phyloP scores from a whole-genome alignment of 2,329 filamentous ascomycete species.

The Fusarium nelsonii region DNA sequence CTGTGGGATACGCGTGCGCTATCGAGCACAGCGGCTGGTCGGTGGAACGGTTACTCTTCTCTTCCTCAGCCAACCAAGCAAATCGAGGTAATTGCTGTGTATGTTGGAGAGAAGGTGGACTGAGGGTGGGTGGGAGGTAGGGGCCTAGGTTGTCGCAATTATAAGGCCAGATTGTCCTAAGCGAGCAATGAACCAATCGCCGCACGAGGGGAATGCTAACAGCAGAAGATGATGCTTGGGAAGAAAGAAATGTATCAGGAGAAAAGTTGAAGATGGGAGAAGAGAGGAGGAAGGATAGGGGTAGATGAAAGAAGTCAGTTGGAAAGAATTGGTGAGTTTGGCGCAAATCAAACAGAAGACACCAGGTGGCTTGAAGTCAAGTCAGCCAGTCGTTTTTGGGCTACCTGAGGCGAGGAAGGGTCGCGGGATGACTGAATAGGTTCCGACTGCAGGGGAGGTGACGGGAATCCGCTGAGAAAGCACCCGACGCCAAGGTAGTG shows the following conservation, averaged over 20 bases:
- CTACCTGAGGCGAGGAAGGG: slow-evolving; percentile 48
- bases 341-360: slow-evolving; percentile 49
- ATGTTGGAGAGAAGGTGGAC: slow-evolving; percentile 10
- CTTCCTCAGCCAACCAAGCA: slow-evolving; percentile 10
- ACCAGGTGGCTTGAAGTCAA: slow-evolving; percentile 52
- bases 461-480: slow-evolving; percentile 41
- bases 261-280: slow-evolving; percentile 28
- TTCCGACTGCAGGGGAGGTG: slow-evolving; percentile 47
- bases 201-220: slow-evolving; percentile 33
- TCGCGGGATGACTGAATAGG: slow-evolving; percentile 44
- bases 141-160: slow-evolving; percentile 43
- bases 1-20: slow-evolving; percentile 12
- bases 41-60: slow-evolving; percentile 16
- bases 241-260: slow-evolving; percentile 1
- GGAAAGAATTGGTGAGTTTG: slow-evolving; percentile 39
- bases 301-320: slow-evolving; percentile 28
- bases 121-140: slow-evolving; percentile 30
- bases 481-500: slow-evolving; percentile 34
- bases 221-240: slow-evolving; percentile 9
- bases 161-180: slow-evolving; percentile 53
- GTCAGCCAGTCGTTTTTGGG: slow-evolving; percentile 47
- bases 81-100: slow-evolving; percentile 17
- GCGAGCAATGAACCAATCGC: slow-evolving; percentile 39
- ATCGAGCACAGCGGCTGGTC: slow-evolving; percentile 11
- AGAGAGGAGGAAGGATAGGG: slow-evolving; percentile 40